Percentiles rank a stretch among this genome's conserved stretches.
Conservation (phyloP, 179 eudicot species). For the Gypsophila paniculata region DNA sequence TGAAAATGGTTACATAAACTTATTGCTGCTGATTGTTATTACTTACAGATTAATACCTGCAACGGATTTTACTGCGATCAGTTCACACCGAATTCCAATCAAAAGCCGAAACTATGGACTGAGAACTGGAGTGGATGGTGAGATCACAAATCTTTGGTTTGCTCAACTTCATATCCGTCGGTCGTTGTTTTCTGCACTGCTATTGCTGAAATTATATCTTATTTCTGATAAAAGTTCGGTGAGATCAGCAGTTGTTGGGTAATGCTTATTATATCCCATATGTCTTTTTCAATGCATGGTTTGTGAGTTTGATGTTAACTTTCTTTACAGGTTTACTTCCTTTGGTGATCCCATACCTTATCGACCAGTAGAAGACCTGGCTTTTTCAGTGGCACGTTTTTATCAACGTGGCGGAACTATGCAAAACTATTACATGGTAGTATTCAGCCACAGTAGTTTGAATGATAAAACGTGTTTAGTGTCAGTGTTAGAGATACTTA, state of each 20-base stretch:
- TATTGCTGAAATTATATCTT: not conserved
- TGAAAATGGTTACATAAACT: not conserved
- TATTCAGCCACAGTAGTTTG: not conserved
- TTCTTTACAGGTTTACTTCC: slow-evolving; percentile 54
- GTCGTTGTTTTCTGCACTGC: not conserved
- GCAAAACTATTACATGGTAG: slow-evolving; percentile 97
- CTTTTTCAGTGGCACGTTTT: slow-evolving; percentile 90
- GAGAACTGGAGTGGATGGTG: slow-evolving; percentile 89
- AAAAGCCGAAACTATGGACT: slow-evolving; percentile 75
- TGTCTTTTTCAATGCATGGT: not conserved
- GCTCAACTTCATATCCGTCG: not conserved
- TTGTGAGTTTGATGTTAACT: not conserved
- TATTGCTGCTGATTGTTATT: not conserved
- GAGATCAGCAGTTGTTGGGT: slow-evolving; percentile 7
- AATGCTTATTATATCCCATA: not conserved
- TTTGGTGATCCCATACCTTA: slow-evolving; percentile 70
- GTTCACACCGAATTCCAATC: slow-evolving; percentile 58
- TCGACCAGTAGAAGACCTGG: slow-evolving; percentile 89
- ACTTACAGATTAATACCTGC: slow-evolving; percentile 73
- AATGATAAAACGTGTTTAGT: not conserved
- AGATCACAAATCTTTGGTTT: slow-evolving; percentile 14
- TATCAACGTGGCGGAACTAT: slow-evolving; percentile 91
- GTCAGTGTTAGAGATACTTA: not conserved
- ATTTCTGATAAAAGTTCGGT: no score
- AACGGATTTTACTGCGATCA: slow-evolving; percentile 79